Conservation (phyloP, 2,329 filamentous ascomycete species). For the Apiospora aurea region DNA sequence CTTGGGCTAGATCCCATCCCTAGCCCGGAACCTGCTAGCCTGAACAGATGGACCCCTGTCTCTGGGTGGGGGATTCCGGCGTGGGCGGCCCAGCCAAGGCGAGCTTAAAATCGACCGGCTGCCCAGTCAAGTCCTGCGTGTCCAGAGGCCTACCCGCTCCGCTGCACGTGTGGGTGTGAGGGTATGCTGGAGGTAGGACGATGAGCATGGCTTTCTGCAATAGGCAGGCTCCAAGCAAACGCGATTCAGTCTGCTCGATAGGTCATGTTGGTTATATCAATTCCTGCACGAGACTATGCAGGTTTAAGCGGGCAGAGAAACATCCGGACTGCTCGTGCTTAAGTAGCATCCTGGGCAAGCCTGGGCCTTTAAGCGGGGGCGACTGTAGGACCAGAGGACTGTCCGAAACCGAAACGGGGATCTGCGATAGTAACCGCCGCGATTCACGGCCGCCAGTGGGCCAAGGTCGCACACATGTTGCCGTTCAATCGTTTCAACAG, state of each 20-base stretch:
- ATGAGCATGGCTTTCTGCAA: background rate
- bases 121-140: background rate
- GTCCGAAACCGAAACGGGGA: conserved; percentile 14
- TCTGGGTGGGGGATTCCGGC: conserved; percentile 7
- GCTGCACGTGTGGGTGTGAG: background rate
- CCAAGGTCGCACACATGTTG: background rate
- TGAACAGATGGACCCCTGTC: background rate
- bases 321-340: conserved; percentile 6
- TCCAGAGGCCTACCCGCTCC: background rate
- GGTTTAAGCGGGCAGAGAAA: background rate
- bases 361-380: background rate
- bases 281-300: conserved; percentile 7
- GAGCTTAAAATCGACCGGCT: conserved; percentile 5
- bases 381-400: background rate
- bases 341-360: no score
- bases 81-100: background rate
- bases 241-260: background rate
- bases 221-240: background rate
- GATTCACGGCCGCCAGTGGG: background rate
- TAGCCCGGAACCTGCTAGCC: background rate
- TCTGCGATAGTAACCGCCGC: conserved; percentile 13
- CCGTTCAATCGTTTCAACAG: conserved; percentile 14
- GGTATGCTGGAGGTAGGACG: background rate
- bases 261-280: background rate
- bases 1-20: background rate